These are phyloP conservation scores for Mycena olivaceomarginata DNA, from an alignment of 768 basidiomycete species.

Conservation along the genomic window DNA sequence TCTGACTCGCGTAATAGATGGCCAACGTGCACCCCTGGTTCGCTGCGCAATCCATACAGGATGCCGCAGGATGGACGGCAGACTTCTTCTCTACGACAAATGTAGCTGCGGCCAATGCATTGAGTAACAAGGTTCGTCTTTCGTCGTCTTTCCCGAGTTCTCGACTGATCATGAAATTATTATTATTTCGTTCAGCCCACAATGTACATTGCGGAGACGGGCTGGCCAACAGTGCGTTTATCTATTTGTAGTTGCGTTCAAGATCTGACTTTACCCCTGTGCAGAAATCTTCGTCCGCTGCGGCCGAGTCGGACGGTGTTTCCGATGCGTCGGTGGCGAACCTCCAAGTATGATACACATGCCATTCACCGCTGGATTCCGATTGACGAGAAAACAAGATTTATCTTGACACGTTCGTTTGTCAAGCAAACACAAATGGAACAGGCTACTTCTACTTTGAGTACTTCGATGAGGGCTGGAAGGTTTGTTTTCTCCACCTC, in stretches of 20 bases:
- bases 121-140: constrained; percentile 70
- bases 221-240: constrained; percentile 77
- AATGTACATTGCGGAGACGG: constrained; percentile 97
- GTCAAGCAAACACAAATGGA: constrained; percentile 87
- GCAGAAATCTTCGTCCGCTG: constrained; percentile 76
- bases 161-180: background rate
- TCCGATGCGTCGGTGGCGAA: constrained; percentile 77
- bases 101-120: constrained; percentile 69
- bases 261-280: constrained; percentile 9
- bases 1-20: constrained; percentile 66
- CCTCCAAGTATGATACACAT: constrained; percentile 66
- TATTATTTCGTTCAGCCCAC: constrained; percentile 60
- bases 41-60: constrained; percentile 80
- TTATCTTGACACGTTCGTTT: constrained; percentile 92
- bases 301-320: constrained; percentile 80
- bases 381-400: constrained; percentile 60
- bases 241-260: background rate
- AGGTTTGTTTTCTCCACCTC: constrained; percentile 63
- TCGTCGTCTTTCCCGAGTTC: background rate
- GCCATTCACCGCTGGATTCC: background rate
- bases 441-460: constrained; percentile 92
- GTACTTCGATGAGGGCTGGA: constrained; percentile 90
- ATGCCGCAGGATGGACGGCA: constrained; percentile 88
- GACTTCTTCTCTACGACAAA: constrained; percentile 85
- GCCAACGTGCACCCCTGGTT: constrained; percentile 97